Conservation (phyloP, 1,139 yeast genomes). For the Debaryomyces coudertii region DNA sequence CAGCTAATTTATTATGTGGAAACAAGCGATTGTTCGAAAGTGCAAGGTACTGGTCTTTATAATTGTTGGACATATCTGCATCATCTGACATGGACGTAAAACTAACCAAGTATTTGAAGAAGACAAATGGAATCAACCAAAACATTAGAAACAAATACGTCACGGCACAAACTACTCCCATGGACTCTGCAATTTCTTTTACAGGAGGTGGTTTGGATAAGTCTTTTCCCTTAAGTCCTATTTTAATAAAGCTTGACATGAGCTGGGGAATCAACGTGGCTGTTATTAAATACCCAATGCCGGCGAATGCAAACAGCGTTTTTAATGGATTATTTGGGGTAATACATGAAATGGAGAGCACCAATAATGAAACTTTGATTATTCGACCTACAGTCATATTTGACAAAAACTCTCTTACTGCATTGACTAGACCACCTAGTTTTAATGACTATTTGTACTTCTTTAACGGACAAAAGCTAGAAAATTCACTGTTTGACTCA, state of each 20-base stretch:
- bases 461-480: background rate
- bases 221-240: conserved; percentile 86
- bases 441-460: background rate
- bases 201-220: conserved; percentile 71
- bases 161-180: conserved; percentile 86
- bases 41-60: conserved; percentile 39
- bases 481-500: background rate
- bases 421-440: background rate
- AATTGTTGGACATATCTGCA: conserved; percentile 34
- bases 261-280: conserved; percentile 66
- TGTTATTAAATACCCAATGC: conserved; percentile 66
- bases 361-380: conserved; percentile 17
- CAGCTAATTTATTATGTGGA: conserved; percentile 85
- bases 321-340: conserved; percentile 41
- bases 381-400: conserved; percentile 4
- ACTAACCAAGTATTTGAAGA: conserved; percentile 74
- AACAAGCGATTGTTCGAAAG: conserved; percentile 46
- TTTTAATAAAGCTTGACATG: conserved; percentile 64
- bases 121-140: conserved; percentile 85
- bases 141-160: conserved; percentile 82
- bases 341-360: conserved; percentile 24
- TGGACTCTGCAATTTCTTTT: conserved; percentile 72
- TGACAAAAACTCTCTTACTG: background rate
- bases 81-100: conserved; percentile 43
- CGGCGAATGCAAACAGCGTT: conserved; percentile 66